Conservation (phyloP, 345 rosid genomes). For the Cardamine resedifolia region DNA sequence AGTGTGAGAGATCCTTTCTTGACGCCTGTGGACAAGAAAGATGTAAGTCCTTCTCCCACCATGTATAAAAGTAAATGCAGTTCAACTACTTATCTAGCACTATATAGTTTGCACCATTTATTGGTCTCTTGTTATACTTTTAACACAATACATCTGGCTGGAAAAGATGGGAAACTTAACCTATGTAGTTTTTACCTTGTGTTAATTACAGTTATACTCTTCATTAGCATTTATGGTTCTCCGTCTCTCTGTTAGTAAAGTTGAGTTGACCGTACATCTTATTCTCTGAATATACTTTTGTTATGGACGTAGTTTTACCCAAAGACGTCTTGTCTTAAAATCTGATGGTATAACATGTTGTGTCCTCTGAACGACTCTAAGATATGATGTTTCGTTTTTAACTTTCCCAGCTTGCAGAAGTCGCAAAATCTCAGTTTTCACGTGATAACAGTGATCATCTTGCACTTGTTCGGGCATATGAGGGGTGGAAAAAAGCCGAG, state of each 20-base stretch:
- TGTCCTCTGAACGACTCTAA: slow-evolving; percentile 14
- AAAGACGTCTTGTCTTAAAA: slow-evolving; percentile 1
- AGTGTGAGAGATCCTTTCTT: slow-evolving; percentile 96
- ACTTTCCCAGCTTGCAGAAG: slow-evolving; percentile 74
- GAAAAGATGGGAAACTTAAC: neutral
- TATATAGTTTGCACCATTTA: slow-evolving; percentile 1
- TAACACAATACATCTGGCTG: slow-evolving; percentile 13
- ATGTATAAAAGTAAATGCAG: slow-evolving; percentile 17
- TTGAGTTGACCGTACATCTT: neutral
- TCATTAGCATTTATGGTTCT: neutral
- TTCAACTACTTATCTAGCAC: slow-evolving; percentile 6
- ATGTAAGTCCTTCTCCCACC: slow-evolving; percentile 58
- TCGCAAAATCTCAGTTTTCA: slow-evolving; percentile 83
- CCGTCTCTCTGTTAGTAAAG: slow-evolving; percentile 1
- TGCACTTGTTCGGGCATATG: slow-evolving; percentile 82
- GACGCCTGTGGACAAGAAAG: slow-evolving; percentile 85
- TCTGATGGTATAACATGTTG: slow-evolving; percentile 14
- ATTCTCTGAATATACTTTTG: neutral
- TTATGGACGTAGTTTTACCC: slow-evolving; percentile 17
- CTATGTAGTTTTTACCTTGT: neutral
- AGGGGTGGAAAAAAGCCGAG: slow-evolving; percentile 90
- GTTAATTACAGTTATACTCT: neutral
- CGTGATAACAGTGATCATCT: slow-evolving; percentile 82
- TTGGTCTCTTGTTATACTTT: slow-evolving; percentile 14
- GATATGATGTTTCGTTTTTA: slow-evolving; percentile 14